Base-by-base conservation (phyloP, 257 asterid genomes). In the Nicotiana otophora region DNA sequence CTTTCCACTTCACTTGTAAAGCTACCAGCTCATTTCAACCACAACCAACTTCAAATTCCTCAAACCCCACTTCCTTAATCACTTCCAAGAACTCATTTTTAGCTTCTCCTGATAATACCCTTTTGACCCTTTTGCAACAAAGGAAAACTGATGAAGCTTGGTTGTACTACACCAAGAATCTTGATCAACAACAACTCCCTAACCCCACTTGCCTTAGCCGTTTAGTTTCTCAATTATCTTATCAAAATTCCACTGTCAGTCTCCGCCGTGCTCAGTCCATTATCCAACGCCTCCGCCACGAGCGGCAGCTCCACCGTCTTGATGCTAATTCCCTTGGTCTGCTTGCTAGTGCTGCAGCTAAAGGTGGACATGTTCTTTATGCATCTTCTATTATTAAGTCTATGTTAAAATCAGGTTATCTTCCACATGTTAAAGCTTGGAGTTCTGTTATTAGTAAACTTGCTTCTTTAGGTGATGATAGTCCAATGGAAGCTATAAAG, bases 371-470 rank as follows among this genome's bases (percentile, higher is more conserved):
- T 85, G 88, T 91, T 1, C 94, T 93, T n/a, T 94, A 96, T 67
- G 98, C 98, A 39, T 83, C 93, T 7, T 94, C 98, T 10, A 90
- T 96, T 70, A 85, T 96, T 84, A 94, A 89, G 81, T 94, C 99
- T 54, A 96, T 96, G 99, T 91, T 96, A 14, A 94, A 89, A 42
- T 92, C 98, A 0, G 98, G 99, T 7, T 96, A 94, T 68, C 91
- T 94, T 10, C 98, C 99, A 0, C 98, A 96, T 72, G 97, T 96
- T 55, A 94, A 96, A 82, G 98, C 99, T 28, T 96, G 98, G 99
- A 94, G 98, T 58, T 95, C 98, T 39, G 99, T 94, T 5, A 81
- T 91, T 4, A 94, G 98, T 83, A 83, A 89, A n/a, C 98, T 96
- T 80, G 92, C 94, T 31, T 84, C 88, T 28, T 88, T 93, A 0